Conservation (phyloP, 192 early-diverging fungal genomes). For the Chytriomyces sp. region DNA sequence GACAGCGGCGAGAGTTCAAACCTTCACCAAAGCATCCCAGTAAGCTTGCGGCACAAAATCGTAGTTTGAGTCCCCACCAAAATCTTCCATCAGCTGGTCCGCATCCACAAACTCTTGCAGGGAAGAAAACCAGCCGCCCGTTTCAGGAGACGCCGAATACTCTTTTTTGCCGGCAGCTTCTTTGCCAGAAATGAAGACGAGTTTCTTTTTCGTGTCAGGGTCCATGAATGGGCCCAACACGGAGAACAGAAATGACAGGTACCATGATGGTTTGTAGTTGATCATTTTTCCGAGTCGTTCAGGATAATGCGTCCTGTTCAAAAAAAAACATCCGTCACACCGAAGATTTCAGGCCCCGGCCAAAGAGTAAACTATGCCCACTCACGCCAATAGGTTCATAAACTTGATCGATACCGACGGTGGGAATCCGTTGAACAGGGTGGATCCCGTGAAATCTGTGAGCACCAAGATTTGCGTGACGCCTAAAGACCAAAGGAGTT, state of each 20-base stretch:
- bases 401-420: constrained; percentile 54
- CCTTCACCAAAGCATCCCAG: no score
- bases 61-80: no score
- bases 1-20: no score
- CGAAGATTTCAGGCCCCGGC: no score
- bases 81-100: no score
- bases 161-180: background rate
- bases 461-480: constrained; percentile 73
- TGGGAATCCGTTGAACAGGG: constrained; percentile 69
- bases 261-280: constrained; percentile 82
- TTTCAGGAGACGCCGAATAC: background rate
- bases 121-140: background rate
- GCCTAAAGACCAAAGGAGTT: background rate
- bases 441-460: constrained; percentile 80
- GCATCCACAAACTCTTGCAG: no score
- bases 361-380: no score
- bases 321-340: no score
- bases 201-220: constrained; percentile 58
- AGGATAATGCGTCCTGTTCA: constrained; percentile 73
- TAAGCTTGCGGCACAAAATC: no score
- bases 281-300: constrained; percentile 70
- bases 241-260: constrained; percentile 83
- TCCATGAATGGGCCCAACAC: constrained; percentile 85
- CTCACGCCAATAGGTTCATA: constrained; percentile 73
- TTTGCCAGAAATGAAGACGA: background rate